These are phyloP conservation scores for Epichloe baconii DNA, from an alignment of 2,329 filamentous ascomycete species.

Conservation along the genomic window DNA sequence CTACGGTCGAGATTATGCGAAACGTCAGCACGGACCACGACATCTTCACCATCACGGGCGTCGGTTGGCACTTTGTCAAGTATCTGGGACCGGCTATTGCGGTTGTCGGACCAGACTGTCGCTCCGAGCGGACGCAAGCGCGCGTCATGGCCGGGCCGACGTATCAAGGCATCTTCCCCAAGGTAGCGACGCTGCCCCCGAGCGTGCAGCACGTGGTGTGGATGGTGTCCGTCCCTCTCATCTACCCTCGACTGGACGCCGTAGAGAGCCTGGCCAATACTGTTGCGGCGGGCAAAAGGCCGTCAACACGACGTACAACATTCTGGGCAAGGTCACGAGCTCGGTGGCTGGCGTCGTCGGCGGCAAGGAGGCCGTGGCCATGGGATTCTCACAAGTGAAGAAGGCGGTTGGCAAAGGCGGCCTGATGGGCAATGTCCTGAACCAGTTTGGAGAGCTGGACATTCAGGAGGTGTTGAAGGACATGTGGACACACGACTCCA, in stretches of 20 bases:
- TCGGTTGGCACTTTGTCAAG: constrained; percentile 97
- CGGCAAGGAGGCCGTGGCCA: constrained; percentile 81
- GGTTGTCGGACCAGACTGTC: constrained; percentile 79
- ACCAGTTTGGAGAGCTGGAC: constrained; percentile 92
- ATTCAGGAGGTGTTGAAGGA: constrained; percentile 89
- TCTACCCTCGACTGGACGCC: constrained; percentile 84
- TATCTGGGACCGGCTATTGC: constrained; percentile 85
- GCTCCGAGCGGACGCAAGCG: constrained; percentile 78
- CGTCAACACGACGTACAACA: constrained; percentile 91
- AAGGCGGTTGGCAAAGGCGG: constrained; percentile 92
- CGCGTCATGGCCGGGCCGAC: constrained; percentile 93
- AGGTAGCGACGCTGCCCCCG: constrained; percentile 77
- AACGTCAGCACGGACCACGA: constrained; percentile 81
- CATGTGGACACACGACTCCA: constrained; percentile 96
- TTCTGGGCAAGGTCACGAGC: constrained; percentile 87
- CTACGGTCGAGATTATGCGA: constrained; percentile 81
- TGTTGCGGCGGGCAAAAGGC: constrained; percentile 91
- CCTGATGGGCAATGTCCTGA: constrained; percentile 89
- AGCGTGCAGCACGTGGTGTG: constrained; percentile 94
- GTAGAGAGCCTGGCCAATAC: constrained; percentile 87
- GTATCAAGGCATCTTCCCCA: constrained; percentile 94
- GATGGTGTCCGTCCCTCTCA: constrained; percentile 82
- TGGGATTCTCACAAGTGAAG: constrained; percentile 90
- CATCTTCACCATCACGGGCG: constrained; percentile 92
- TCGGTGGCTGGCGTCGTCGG: constrained; percentile 92